Evolutionary conservation across 345 rosid genomes (phyloP).

Genomic region (Balakata baccata): DNA sequence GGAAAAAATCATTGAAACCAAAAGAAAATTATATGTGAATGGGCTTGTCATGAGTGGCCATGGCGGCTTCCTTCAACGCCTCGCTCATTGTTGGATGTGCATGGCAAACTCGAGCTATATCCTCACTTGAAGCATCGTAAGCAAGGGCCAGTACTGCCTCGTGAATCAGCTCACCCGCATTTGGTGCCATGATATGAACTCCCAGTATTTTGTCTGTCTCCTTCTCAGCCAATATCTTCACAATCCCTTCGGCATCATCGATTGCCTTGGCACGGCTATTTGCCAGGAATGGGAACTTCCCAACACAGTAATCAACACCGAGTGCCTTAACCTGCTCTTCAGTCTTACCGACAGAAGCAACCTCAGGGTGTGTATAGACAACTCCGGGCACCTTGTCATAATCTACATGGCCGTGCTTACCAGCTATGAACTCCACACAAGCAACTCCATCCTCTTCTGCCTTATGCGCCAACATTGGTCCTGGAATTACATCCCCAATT

Average conservation of each 20-base stretch:
- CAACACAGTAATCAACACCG: constrained; percentile 71
- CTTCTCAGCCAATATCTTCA: constrained; percentile 91
- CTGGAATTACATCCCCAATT: constrained; percentile 97
- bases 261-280: constrained; percentile 99
- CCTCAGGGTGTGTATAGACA: constrained; percentile 97
- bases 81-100: constrained; percentile 99
- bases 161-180: constrained; percentile 96
- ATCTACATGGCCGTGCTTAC: constrained; percentile 94
- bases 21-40: constrained; percentile 64
- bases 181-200: constrained; percentile 93
- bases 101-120: constrained; percentile 94
- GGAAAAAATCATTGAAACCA: constrained; percentile 7
- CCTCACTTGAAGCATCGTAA: constrained; percentile 89
- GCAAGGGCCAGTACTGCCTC: constrained; percentile 88
- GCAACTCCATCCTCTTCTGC: constrained; percentile 99
- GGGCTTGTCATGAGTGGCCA: constrained; percentile 99
- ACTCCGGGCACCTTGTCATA: constrained; percentile 98
- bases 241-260: constrained; percentile 84
- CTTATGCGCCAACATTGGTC: constrained; percentile 99
- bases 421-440: constrained; percentile 94
- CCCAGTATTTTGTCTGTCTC: constrained; percentile 93
- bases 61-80: constrained; percentile 99
- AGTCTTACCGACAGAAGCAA: constrained; percentile 93
- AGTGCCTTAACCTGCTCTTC: constrained; percentile 94
- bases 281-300: constrained; percentile 96